phyloP scores from a whole-genome alignment of 169 alveolate genomes.

The Cryptosporidium felis region DNA sequence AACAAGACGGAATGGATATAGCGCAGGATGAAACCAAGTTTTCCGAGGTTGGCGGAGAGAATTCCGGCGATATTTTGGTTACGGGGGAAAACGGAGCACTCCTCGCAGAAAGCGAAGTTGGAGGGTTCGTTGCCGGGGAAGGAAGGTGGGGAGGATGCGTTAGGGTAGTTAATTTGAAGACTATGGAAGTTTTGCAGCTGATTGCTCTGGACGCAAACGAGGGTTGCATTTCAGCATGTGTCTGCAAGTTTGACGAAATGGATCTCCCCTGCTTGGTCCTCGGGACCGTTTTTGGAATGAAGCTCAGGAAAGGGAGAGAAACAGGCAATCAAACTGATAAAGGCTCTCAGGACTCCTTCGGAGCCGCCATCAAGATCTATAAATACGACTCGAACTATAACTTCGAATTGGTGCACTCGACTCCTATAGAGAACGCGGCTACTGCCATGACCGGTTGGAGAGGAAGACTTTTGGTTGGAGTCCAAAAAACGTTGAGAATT shows the following conservation, averaged over 20 bases:
- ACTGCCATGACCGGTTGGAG: constrained; percentile 63
- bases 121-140: constrained; percentile 89
- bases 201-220: constrained; percentile 92
- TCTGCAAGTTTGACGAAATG: constrained; percentile 85
- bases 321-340: too few species aligned
- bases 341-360: constrained; percentile 73
- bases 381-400: constrained; percentile 73
- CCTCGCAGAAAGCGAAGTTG: constrained; percentile 78
- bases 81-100: constrained; percentile 76
- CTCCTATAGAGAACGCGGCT: constrained; percentile 69
- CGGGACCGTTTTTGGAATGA: constrained; percentile 91
- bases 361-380: constrained; percentile 79
- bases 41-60: background rate
- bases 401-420: constrained; percentile 68
- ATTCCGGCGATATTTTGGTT: constrained; percentile 17
- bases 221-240: constrained; percentile 90
- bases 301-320: constrained; percentile 47
- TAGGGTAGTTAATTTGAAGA: constrained; percentile 85
- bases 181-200: constrained; percentile 83
- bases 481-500: constrained; percentile 81
- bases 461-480: constrained; percentile 39
- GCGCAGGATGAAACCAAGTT: background rate
- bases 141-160: constrained; percentile 95
- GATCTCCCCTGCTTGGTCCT: constrained; percentile 88
- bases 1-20: background rate